Percentiles rank a stretch among this genome's conserved stretches.
Conservation (phyloP, 1,284 basidiomycete species). For the Filobasidium uniguttulatum region DNA sequence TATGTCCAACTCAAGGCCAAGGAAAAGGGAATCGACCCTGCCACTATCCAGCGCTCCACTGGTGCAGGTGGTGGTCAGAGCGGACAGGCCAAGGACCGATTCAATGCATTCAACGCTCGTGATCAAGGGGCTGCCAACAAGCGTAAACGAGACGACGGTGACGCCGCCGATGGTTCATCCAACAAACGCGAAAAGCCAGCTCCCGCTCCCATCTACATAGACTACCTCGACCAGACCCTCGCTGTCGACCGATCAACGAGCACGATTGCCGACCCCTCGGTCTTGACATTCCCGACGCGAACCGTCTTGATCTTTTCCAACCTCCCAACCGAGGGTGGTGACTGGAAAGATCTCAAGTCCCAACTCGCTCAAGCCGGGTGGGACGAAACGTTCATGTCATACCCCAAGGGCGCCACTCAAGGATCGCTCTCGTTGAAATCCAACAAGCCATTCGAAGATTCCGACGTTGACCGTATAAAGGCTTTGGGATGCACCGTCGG, state of each 20-base stretch:
- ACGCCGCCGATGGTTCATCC: constrained; percentile 1
- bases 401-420: constrained; percentile 11
- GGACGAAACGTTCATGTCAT: constrained; percentile 14
- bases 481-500: constrained; percentile 2
- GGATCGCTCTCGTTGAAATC: constrained; percentile 10
- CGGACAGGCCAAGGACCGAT: constrained; percentile 39
- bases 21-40: constrained; percentile 60
- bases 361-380: constrained; percentile 9
- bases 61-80: constrained; percentile 41
- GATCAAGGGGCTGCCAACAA: not conserved
- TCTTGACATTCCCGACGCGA: constrained; percentile 38
- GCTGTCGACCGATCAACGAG: constrained; percentile 58
- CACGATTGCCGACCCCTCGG: constrained; percentile 23
- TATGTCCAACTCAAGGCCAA: constrained; percentile 97
- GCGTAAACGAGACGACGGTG: constrained; percentile 13
- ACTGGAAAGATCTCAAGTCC: constrained; percentile 41
- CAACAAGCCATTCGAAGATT: constrained; percentile 10
- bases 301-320: constrained; percentile 30
- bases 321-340: constrained; percentile 28
- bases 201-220: constrained; percentile 25
- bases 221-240: constrained; percentile 38
- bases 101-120: constrained; percentile 61
- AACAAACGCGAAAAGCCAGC: constrained; percentile 32
- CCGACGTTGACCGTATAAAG: constrained; percentile 1
- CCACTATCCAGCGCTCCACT: constrained; percentile 48